These are phyloP conservation scores for Camillea tinctor DNA, from an alignment of 2,329 filamentous ascomycete species.

Conservation along the genomic window DNA sequence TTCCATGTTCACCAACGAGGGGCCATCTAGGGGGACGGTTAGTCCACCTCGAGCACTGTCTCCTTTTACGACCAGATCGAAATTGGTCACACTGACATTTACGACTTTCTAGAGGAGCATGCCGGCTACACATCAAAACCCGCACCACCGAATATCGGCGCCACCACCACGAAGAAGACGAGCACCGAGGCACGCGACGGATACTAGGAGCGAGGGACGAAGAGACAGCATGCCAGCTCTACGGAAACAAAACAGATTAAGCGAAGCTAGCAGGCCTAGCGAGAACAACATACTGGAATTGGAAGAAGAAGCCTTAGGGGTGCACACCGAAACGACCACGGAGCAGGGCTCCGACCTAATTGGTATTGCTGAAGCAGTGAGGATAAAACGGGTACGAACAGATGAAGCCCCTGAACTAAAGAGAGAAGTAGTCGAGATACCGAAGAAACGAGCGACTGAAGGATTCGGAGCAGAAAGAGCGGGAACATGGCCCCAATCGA, in stretches of 20 bases:
- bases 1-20: neutral
- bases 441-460: neutral
- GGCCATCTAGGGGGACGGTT: neutral
- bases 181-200: neutral
- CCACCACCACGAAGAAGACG: neutral
- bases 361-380: neutral
- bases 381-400: neutral
- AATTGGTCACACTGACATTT: neutral
- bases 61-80: neutral
- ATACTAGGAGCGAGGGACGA: neutral
- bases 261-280: neutral
- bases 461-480: neutral
- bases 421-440: neutral
- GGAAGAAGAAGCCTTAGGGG: neutral
- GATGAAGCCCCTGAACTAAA: neutral
- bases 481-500: neutral
- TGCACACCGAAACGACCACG: neutral
- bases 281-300: neutral
- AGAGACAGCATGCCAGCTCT: neutral
- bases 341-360: neutral
- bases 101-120: neutral
- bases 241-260: neutral
- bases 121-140: neutral
- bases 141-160: neutral
- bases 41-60: neutral